Evolutionary conservation across 139 green algal species (phyloP).

Genomic region (Coccomyxa sp.): DNA sequence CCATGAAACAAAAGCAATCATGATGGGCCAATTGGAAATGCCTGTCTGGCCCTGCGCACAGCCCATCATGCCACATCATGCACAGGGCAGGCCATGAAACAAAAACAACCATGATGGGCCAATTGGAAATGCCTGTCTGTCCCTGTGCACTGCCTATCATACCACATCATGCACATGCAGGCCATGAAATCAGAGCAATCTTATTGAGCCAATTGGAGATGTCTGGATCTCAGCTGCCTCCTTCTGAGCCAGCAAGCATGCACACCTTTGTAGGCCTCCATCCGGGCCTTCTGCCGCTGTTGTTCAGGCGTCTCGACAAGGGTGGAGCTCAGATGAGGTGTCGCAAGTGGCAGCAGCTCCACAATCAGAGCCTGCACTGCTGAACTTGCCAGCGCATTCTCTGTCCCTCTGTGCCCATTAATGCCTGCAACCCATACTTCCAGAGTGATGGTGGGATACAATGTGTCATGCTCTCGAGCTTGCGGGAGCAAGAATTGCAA

Average conservation of each 20-base stretch:
- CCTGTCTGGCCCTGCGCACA: no score
- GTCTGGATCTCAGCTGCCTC: no score
- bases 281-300: background rate
- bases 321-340: background rate
- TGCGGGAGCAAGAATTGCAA: no score
- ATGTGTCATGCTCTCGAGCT: no score
- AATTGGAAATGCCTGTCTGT: background rate
- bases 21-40: no score
- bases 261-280: background rate
- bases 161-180: no score
- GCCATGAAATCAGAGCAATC: no score
- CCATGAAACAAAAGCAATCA: no score
- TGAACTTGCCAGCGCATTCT: background rate
- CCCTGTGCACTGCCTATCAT: background rate
- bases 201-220: no score
- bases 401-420: background rate
- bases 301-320: background rate
- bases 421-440: background rate
- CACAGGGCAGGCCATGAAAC: background rate
- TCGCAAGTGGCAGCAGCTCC: background rate
- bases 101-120: background rate
- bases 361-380: background rate
- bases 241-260: no score
- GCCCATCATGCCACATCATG: background rate
- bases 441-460: no score